Conservation (phyloP, 2,329 filamentous ascomycete species). For the Teratosphaeria gauchensis region DNA sequence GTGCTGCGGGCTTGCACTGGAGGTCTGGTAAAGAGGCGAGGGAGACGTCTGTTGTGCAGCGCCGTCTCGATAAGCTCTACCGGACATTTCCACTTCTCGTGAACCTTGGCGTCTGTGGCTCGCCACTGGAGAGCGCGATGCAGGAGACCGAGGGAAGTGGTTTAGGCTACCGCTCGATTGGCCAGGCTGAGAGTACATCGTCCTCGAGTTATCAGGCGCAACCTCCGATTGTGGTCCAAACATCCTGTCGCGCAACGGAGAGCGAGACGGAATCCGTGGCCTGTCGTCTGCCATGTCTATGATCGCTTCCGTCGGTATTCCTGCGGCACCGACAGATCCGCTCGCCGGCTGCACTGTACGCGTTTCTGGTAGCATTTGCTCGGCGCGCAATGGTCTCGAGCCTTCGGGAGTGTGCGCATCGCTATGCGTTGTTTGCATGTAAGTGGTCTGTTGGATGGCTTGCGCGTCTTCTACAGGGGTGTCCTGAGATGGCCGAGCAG, state of each 20-base stretch:
- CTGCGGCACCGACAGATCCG: neutral
- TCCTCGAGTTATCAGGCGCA: neutral
- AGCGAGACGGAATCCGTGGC: conserved; percentile 7
- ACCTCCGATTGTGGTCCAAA: conserved; percentile 1
- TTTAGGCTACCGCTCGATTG: conserved; percentile 6
- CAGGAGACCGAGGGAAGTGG: conserved; percentile 2
- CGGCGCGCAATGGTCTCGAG: neutral
- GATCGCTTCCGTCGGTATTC: neutral
- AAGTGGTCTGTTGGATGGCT: neutral
- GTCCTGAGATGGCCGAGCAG: neutral
- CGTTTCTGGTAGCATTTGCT: neutral
- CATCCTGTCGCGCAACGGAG: conserved; percentile 8
- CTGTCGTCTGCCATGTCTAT: neutral
- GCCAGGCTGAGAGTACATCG: conserved; percentile 3
- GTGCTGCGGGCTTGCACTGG: conserved; percentile 1
- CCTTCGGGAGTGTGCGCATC: neutral
- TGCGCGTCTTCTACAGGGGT: neutral
- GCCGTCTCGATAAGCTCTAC: neutral
- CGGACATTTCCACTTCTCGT: conserved; percentile 8
- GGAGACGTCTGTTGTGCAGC: neutral
- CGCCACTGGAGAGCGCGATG: neutral
- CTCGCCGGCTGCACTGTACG: neutral
- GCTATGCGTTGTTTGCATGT: neutral
- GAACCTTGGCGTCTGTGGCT: conserved; percentile 11
- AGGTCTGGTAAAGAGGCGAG: conserved; percentile 1